phyloP scores from a whole-genome alignment of 2,329 filamentous ascomycete species.

The Neofusicoccum kwambonambiense region DNA sequence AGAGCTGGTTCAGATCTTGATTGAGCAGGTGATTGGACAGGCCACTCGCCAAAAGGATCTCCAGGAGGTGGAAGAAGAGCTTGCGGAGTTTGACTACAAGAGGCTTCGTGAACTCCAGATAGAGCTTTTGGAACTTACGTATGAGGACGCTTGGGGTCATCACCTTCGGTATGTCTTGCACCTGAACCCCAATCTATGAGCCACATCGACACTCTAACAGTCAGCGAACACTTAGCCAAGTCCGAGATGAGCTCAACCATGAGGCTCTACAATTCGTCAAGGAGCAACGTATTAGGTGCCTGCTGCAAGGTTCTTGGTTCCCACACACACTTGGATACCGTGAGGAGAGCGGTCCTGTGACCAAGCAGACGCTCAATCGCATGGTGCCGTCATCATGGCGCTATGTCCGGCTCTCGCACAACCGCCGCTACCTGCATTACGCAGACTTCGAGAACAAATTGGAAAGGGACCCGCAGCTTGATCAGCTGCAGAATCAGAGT shows the following conservation, averaged over 20 bases:
- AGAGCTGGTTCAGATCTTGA: conserved; percentile 79
- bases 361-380: conserved; percentile 41
- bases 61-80: conserved; percentile 82
- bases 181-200: neutral
- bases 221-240: conserved; percentile 54
- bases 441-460: conserved; percentile 73
- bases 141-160: conserved; percentile 91
- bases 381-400: conserved; percentile 64
- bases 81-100: conserved; percentile 77
- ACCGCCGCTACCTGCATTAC: conserved; percentile 86
- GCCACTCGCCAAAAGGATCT: conserved; percentile 81
- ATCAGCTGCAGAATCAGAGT: conserved; percentile 72
- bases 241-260: conserved; percentile 86
- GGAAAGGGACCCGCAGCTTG: conserved; percentile 66
- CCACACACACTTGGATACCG: conserved; percentile 52
- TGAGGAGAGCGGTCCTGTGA: conserved; percentile 47
- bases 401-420: conserved; percentile 86
- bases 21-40: conserved; percentile 85
- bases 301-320: conserved; percentile 91
- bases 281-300: conserved; percentile 88
- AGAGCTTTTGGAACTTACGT: conserved; percentile 85
- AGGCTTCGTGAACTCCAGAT: conserved; percentile 85
- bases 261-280: conserved; percentile 96
- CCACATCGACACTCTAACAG: conserved; percentile 1
- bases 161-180: conserved; percentile 61